phyloP scores from a whole-genome alignment of 2,329 filamentous ascomycete species.

The Beauveria pseudobassiana region DNA sequence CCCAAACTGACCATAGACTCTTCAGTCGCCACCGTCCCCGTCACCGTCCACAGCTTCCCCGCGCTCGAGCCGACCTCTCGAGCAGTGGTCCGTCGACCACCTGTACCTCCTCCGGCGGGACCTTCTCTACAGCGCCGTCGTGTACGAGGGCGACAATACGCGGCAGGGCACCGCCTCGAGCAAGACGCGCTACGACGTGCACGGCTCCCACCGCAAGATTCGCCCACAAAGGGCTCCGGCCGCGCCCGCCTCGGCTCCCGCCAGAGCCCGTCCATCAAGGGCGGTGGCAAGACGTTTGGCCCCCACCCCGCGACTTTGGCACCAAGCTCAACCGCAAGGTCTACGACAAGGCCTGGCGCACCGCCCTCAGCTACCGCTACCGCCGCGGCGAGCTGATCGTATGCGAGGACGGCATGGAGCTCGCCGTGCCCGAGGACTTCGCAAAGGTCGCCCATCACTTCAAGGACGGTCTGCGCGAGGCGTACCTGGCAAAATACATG shows the following conservation, averaged over 20 bases:
- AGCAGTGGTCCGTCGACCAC: constrained; percentile 72
- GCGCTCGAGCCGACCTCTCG: constrained; percentile 76
- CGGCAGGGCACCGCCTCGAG: constrained; percentile 78
- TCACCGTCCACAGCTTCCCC: constrained; percentile 88
- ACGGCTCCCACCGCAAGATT: constrained; percentile 76
- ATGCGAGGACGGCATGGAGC: constrained; percentile 68
- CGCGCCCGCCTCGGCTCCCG: constrained; percentile 69
- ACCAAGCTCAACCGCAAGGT: constrained; percentile 79
- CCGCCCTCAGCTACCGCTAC: constrained; percentile 86
- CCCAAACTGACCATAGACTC: constrained; percentile 2
- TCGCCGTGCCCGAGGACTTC: constrained; percentile 48
- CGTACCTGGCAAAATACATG: constrained; percentile 56
- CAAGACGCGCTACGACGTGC: constrained; percentile 77
- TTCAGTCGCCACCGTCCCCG: constrained; percentile 57
- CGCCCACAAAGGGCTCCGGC: constrained; percentile 76
- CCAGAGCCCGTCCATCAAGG: constrained; percentile 73
- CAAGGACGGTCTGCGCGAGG: constrained; percentile 41
- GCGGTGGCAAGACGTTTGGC: constrained; percentile 85
- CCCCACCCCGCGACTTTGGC: constrained; percentile 83
- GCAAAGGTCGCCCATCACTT: constrained; percentile 34
- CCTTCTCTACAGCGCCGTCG: constrained; percentile 82
- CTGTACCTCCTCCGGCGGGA: constrained; percentile 82
- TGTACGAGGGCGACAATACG: constrained; percentile 86
- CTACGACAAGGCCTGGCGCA: constrained; percentile 94
- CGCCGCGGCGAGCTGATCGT: constrained; percentile 79